Percentiles rank a stretch among this genome's conserved stretches.
Conservation (phyloP, 495 filamentous ascomycete genomes). For the Xylaria cubensis region DNA sequence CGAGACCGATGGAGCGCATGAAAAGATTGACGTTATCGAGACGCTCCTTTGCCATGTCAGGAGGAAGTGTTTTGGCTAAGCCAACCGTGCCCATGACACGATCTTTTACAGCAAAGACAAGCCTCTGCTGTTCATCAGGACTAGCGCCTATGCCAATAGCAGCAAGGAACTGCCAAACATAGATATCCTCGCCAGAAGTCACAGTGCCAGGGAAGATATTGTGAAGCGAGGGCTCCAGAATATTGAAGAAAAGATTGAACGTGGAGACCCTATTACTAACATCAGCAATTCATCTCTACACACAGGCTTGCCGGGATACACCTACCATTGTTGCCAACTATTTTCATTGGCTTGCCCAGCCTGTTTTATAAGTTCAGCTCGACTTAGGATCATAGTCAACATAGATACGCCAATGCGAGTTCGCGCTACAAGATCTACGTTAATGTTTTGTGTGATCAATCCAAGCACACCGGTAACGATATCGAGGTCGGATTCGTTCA, state of each 20-base stretch:
- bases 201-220: constrained; percentile 87
- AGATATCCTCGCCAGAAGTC: constrained; percentile 83
- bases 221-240: constrained; percentile 79
- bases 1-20: constrained; percentile 96
- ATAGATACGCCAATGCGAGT: constrained; percentile 87
- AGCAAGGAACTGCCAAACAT: constrained; percentile 97
- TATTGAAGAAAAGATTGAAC: constrained; percentile 87
- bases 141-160: constrained; percentile 90
- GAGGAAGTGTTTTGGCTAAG: constrained; percentile 85
- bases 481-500: constrained; percentile 88
- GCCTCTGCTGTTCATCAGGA: constrained; percentile 89
- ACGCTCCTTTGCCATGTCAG: constrained; percentile 79
- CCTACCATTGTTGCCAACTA: constrained; percentile 83
- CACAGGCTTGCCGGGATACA: constrained; percentile 3
- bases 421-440: constrained; percentile 76
- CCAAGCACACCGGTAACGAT: constrained; percentile 89
- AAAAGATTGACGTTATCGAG: constrained; percentile 95
- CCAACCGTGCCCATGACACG: constrained; percentile 94
- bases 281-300: constrained; percentile 25
- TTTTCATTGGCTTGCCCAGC: constrained; percentile 69
- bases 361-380: constrained; percentile 92
- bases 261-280: constrained; percentile 55
- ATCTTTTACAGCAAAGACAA: constrained; percentile 97
- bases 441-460: constrained; percentile 79
- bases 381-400: constrained; percentile 92